Percentiles rank a stretch among this genome's conserved stretches.
These are phyloP conservation scores for Theobroma grandiflorum DNA, from an alignment of 441 rosid genomes.

Conservation along the genomic window DNA sequence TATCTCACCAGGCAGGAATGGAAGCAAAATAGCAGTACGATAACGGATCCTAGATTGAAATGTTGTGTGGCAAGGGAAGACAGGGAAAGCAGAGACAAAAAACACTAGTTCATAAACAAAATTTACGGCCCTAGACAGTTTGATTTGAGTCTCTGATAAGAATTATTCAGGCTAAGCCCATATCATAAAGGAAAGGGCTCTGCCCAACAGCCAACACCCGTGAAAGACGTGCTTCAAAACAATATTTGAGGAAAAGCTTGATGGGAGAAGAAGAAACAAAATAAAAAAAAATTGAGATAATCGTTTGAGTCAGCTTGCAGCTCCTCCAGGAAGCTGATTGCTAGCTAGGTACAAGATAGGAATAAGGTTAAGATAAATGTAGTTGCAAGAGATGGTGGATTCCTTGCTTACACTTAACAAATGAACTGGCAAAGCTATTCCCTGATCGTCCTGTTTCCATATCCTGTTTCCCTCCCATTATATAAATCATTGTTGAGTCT, in stretches of 20 bases:
- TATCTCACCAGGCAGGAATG: background rate
- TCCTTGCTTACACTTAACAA: slow-evolving; percentile 37
- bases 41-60: background rate
- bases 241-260: no score
- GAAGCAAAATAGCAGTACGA: background rate
- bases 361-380: slow-evolving; percentile 27
- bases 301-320: background rate
- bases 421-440: slow-evolving; percentile 26
- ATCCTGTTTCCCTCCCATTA: background rate
- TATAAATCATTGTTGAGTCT: background rate
- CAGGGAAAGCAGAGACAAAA: background rate
- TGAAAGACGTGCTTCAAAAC: no score
- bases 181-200: no score
- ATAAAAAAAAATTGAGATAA: background rate
- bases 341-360: slow-evolving; percentile 46
- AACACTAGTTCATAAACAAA: background rate
- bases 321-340: slow-evolving; percentile 14
- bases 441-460: background rate
- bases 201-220: no score
- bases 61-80: background rate
- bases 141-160: background rate
- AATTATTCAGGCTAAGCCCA: background rate
- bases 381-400: slow-evolving; percentile 2
- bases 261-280: no score
- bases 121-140: background rate